Evolutionary conservation across 352 stramenopile genomes (phyloP).

Genomic region (Phytophthora fragariaefolia): DNA sequence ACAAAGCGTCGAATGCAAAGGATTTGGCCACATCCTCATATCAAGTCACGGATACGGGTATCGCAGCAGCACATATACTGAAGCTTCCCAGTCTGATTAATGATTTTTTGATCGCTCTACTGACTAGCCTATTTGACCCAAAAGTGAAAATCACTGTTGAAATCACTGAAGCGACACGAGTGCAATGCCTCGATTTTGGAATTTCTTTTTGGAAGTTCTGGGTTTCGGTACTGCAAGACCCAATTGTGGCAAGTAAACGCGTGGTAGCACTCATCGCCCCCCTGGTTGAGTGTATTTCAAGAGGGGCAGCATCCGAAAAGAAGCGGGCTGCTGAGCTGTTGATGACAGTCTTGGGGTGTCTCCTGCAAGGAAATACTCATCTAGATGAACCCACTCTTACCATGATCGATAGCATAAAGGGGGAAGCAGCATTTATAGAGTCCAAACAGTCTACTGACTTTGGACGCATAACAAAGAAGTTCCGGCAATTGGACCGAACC

Average conservation of each 20-base stretch:
- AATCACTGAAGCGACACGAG: slow-evolving; percentile 58
- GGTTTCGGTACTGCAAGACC: slow-evolving; percentile 56
- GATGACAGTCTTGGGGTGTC: slow-evolving; percentile 64
- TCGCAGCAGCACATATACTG: slow-evolving; percentile 49
- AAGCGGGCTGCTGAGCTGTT: slow-evolving; percentile 70
- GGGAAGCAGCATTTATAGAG: slow-evolving; percentile 52
- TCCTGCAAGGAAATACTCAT: slow-evolving; percentile 57
- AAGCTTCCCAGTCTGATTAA: slow-evolving; percentile 76
- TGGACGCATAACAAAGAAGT: slow-evolving; percentile 65
- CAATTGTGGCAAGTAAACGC: slow-evolving; percentile 56
- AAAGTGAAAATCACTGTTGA: slow-evolving; percentile 17
- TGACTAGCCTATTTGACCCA: slow-evolving; percentile 57
- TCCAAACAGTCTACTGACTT: slow-evolving; percentile 78
- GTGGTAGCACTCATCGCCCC: slow-evolving; percentile 57
- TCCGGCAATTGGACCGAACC: slow-evolving; percentile 62
- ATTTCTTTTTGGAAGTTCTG: slow-evolving; percentile 82
- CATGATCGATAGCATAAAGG: slow-evolving; percentile 62
- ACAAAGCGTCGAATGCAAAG: slow-evolving; percentile 34
- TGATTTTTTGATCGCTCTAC: slow-evolving; percentile 66
- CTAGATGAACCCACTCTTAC: slow-evolving; percentile 57
- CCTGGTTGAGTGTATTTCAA: slow-evolving; percentile 66
- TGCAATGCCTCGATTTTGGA: slow-evolving; percentile 78
- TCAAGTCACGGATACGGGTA: slow-evolving; percentile 37
- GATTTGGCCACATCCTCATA: slow-evolving; percentile 36
- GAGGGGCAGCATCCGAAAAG: slow-evolving; percentile 55